A percentile compares a stretch with the other conserved stretches of the same genome.
Conservation (phyloP, 148 eudicot genomes). For the Chenopodium formosanum region DNA sequence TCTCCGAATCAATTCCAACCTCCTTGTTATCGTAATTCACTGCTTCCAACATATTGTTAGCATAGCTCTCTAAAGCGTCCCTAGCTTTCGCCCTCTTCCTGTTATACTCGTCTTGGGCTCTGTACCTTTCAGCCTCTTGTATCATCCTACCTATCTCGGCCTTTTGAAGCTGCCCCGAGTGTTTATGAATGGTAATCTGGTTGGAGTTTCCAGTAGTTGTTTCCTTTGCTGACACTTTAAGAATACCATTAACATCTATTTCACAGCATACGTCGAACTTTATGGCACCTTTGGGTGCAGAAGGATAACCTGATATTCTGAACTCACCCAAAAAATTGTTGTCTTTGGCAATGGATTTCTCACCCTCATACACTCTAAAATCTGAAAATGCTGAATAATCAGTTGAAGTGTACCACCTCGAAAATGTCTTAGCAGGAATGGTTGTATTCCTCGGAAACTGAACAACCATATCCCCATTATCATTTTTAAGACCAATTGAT, state of each 20-base stretch:
- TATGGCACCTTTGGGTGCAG: background rate
- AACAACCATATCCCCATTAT: background rate
- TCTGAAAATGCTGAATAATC: background rate
- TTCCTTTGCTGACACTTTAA: constrained; percentile 22
- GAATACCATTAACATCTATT: constrained; percentile 22
- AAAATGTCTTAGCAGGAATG: background rate
- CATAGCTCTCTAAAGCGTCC: background rate
- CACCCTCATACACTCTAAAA: constrained; percentile 17
- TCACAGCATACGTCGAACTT: constrained; percentile 10
- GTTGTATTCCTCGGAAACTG: constrained; percentile 16
- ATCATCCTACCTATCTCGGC: constrained; percentile 24
- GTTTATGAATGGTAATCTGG: constrained; percentile 14
- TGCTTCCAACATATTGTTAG: background rate
- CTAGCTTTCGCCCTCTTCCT: background rate
- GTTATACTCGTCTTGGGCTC: constrained; percentile 17
- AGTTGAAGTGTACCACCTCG: background rate
- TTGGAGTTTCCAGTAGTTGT: background rate
- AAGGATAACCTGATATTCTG: constrained; percentile 5
- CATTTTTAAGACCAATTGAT: background rate
- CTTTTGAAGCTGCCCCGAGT: background rate
- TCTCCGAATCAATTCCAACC: too few relatives aligned
- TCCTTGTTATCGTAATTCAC: too few relatives aligned
- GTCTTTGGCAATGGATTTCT: constrained; percentile 11
- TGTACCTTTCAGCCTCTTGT: constrained; percentile 28
- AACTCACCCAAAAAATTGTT: constrained; percentile 22